Evolutionary conservation across 148 eudicot species (phyloP), one percentile per base, ranked within the genome.

Genomic region (Pouteria glomerata): DNA sequence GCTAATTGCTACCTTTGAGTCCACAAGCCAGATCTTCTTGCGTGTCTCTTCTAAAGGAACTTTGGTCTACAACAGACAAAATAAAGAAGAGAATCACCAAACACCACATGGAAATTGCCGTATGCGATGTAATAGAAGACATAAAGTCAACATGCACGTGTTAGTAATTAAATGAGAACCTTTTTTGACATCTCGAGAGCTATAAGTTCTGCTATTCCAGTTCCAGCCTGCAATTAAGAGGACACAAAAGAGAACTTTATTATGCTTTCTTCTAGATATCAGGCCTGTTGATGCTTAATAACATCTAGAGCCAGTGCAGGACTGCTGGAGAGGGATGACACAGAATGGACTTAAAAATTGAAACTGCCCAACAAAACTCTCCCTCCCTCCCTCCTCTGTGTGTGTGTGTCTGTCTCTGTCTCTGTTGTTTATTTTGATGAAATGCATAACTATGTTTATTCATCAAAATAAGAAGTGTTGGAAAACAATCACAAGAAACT

Each of bases 151-250:
- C 42, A 44, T 50, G 24, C 26, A n/a, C 52, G 35, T 42, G 34
- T 42, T 37, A 23, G 31, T 12, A 44, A n/a, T n/a, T n/a, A n/a
- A 11, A 45, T 61, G 1, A 50, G 68, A 77, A 94, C 98, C 97
- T 88, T 88, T 76, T 85, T 94, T 58, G 96, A 91, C 84, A 94
- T 87, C 87, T 89, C 96, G 68, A 85, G 87, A 56, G 98, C 97
- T 66, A 94, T 94, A 63, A 94, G 97, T 77, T 91, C 97, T 44
- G 98, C 98, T 71, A 91, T 94, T 56, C 98, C 98, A 31, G 98
- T 94, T 41, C 98, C 97, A 6, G 98, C 97, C 98, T 94, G 88
- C 78, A 78, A 71, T 55, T 30, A 7, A 51, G 59, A 33, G 23
- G 42, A 24, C 2, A 60, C 13, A 60, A 47, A 39, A n/a, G 21